These are phyloP conservation scores for Parvularia atlantis DNA, from an alignment of 78 protist species.

Conservation along the genomic window DNA sequence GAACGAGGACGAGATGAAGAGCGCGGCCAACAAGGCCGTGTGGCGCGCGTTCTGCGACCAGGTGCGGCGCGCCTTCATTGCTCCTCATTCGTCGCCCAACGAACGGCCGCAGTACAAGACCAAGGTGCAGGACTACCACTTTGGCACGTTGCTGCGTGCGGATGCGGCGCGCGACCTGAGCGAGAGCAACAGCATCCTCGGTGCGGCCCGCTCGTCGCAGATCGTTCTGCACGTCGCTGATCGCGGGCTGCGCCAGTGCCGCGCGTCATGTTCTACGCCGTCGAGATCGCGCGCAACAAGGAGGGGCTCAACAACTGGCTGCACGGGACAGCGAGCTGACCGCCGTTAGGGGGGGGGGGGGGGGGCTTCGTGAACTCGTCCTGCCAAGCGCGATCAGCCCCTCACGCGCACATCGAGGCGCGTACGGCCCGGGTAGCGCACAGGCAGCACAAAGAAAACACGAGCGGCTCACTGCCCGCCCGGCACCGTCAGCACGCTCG, in stretches of 20 bases:
- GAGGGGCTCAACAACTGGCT: constrained; percentile 31
- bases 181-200: constrained; percentile 15
- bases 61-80: too few species aligned
- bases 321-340: too few species aligned
- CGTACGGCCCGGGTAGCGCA: too few species aligned
- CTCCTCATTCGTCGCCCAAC: constrained; percentile 11
- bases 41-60: constrained; percentile 16
- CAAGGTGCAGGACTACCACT: constrained; percentile 1
- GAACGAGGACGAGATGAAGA: constrained; percentile 9
- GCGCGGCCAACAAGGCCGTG: neutral
- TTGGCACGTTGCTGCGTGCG: constrained; percentile 18
- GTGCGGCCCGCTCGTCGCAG: too few species aligned
- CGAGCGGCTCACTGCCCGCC: too few species aligned
- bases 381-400: too few species aligned
- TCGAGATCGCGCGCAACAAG: constrained; percentile 27
- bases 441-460: too few species aligned
- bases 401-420: too few species aligned
- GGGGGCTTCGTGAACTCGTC: too few species aligned
- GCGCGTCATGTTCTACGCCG: constrained; percentile 17
- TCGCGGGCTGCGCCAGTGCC: constrained; percentile 7
- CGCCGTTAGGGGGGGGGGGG: too few species aligned
- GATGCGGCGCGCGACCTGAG: constrained; percentile 1
- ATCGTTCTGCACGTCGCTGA: too few species aligned
- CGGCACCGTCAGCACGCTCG: too few species aligned
- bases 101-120: neutral